These are phyloP conservation scores for Warburgia ugandensis DNA, from an alignment of 164 flowering plant genomes.

Conservation along the genomic window DNA sequence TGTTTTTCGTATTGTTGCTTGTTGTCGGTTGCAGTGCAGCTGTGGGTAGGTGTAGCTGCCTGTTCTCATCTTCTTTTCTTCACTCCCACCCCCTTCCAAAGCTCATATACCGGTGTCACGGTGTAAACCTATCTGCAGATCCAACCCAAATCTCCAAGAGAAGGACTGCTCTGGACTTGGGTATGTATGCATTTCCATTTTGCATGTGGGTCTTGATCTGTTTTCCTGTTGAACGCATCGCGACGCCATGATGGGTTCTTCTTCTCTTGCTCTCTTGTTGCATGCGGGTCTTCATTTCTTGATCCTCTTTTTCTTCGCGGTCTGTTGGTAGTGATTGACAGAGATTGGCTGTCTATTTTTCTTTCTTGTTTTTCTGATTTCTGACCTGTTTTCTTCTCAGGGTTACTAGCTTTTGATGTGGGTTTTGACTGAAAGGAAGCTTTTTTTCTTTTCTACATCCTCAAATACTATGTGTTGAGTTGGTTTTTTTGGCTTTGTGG, in stretches of 20 bases:
- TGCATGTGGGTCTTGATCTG: too few relatives aligned
- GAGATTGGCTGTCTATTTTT: neutral
- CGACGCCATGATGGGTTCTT: neutral
- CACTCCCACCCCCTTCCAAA: constrained; percentile 6
- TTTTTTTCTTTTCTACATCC: neutral
- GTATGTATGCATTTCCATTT: neutral
- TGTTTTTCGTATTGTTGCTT: neutral
- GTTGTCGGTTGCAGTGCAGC: constrained; percentile 10
- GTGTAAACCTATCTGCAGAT: constrained; percentile 1
- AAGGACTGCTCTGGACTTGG: constrained; percentile 1
- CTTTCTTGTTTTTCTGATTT: neutral
- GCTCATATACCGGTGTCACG: constrained; percentile 2
- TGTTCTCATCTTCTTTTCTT: neutral
- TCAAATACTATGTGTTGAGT: too few relatives aligned
- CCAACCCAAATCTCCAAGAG: constrained; percentile 1
- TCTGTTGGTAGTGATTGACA: neutral
- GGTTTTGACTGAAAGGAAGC: neutral
- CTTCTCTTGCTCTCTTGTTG: neutral
- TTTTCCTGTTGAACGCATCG: neutral
- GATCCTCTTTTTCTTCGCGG: neutral
- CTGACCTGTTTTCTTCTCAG: neutral
- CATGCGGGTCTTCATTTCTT: constrained; percentile 3
- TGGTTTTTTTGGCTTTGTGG: neutral
- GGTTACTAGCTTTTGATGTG: neutral
- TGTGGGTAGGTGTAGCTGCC: constrained; percentile 10